Base-by-base conservation (phyloP, 108 stramenopile genomes). In the Schizochytrium sp. region DNA sequence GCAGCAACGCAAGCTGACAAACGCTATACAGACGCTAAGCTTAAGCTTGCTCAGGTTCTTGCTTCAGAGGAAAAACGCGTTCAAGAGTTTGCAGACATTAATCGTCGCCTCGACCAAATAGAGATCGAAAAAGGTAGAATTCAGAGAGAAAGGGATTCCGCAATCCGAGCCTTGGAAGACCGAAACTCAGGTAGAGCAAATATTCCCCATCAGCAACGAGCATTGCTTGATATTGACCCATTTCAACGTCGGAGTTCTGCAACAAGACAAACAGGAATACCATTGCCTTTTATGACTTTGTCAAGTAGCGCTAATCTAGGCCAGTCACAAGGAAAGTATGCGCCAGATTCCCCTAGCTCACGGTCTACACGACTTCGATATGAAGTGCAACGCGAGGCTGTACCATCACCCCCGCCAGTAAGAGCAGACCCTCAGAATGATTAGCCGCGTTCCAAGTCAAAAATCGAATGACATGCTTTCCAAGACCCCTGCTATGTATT, bases 1-100 rank as follows among this genome's bases (percentile, higher is more conserved):
- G 10, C 47, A 13, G 47, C 53, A n/a, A 10, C 38, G 50, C 50
- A 49, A n/a, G 76, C 76, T 38, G 76, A 83, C 50, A 83, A 83
- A 40, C 76, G 76, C 15, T 49, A 55, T 1, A 47, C 76, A 13
- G 76, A 83, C 47, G 47, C 76, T 13, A 49, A 55, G 50, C 50
- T 55, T 38, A 49, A 83, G 28, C 15, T 83, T 46, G 76, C 76
- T 7, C 50, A 83, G 13, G 50, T 83, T 8, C 8, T 83, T 10
- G 76, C 76, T 7, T 83, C 76, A 47, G 76, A 83, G 76, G 76
- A 83, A 28, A 38, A n/a, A 5, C 76, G 76, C 50, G 50, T 83
- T 0, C 76, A 83, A 40, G 76, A 83, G 53, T 55, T 83, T 38
- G 47, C 76, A 28, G 76, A 83, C 50, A 5, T 50, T 7, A 49